phyloP scores from a whole-genome alignment of 2,329 filamentous ascomycete species.

The Balansia obtecta region DNA sequence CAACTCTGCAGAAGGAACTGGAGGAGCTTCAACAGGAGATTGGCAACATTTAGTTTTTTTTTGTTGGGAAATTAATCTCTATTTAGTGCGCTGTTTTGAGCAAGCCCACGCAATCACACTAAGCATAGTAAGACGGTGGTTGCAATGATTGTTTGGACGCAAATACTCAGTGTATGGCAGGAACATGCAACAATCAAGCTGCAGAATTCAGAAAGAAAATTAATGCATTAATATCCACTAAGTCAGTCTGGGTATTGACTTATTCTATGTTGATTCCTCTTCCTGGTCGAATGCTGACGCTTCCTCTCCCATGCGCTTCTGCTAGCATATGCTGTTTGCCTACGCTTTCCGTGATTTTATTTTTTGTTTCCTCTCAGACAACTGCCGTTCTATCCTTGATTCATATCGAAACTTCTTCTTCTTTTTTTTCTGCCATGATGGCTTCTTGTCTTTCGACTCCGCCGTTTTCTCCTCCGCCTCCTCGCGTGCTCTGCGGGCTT shows the following conservation, averaged over 20 bases:
- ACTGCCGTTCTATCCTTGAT: conserved; percentile 70
- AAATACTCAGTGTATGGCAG: conserved; percentile 14
- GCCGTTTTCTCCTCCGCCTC: conserved; percentile 16
- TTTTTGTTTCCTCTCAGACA: conserved; percentile 58
- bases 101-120: not conserved
- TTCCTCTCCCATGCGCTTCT: not conserved
- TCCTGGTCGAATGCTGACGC: not conserved
- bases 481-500: conserved; percentile 10
- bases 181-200: conserved; percentile 17
- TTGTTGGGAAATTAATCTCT: conserved; percentile 11
- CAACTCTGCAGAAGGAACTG: conserved; percentile 73
- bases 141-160: conserved; percentile 10
- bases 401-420: conserved; percentile 93
- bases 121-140: not conserved
- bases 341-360: conserved; percentile 34
- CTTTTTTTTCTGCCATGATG: conserved; percentile 50
- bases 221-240: conserved; percentile 18
- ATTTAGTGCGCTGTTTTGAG: conserved; percentile 1
- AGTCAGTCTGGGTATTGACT: conserved; percentile 18
- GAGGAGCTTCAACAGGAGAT: conserved; percentile 85
- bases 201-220: conserved; percentile 20
- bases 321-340: not conserved
- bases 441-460: conserved; percentile 19
- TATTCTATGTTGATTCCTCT: not conserved
- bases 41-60: conserved; percentile 64